Conservation (phyloP, 192 early-diverging fungal genomes). For the Podila epigama region DNA sequence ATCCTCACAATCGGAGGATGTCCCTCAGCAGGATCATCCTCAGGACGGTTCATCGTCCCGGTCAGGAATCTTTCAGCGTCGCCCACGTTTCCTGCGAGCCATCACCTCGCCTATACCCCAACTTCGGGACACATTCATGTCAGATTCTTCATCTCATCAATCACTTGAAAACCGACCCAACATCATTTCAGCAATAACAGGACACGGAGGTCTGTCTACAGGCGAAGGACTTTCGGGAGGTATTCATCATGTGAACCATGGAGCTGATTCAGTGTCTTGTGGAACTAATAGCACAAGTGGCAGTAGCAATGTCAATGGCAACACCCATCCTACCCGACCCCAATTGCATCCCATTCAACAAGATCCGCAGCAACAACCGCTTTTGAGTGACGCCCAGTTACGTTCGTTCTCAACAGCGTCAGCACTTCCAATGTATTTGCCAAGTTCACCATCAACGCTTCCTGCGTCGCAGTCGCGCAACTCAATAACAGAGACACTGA, state of each 20-base stretch:
- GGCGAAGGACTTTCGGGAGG: no score
- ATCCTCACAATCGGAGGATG: constrained; percentile 11
- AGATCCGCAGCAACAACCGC: neutral
- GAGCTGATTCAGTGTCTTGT: no score
- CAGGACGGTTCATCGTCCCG: constrained; percentile 6
- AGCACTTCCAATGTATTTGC: neutral
- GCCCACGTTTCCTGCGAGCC: constrained; percentile 29
- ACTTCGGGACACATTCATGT: neutral
- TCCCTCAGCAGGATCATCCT: constrained; percentile 2
- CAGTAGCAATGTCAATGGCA: neutral
- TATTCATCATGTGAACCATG: no score
- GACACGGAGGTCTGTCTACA: neutral
- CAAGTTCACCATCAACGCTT: neutral
- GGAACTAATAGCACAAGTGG: neutral
- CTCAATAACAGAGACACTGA: constrained; percentile 20
- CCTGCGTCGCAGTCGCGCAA: constrained; percentile 1
- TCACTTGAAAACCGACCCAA: neutral
- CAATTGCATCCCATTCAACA: neutral
- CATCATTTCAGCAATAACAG: constrained; percentile 1
- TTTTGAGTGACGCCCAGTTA: neutral
- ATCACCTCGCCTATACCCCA: constrained; percentile 26
- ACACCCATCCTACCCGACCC: neutral
- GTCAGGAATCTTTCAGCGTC: constrained; percentile 17
- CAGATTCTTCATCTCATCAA: constrained; percentile 2
- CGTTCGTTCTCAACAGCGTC: constrained; percentile 9